These are phyloP conservation scores for Macroventuria anomochaeta DNA, from an alignment of 2,329 filamentous ascomycete species.

Conservation along the genomic window DNA sequence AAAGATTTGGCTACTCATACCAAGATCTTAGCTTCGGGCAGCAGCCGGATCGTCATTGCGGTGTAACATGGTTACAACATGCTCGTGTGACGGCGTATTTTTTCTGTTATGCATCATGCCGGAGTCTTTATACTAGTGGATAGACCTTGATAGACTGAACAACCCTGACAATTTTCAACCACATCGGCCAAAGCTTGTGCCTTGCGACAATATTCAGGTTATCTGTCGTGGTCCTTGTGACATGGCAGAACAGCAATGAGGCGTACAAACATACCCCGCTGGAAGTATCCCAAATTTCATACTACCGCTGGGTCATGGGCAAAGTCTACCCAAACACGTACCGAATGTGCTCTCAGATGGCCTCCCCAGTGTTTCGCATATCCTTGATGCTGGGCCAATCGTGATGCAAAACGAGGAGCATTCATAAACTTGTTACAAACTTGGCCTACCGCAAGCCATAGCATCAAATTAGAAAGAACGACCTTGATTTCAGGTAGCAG, in stretches of 20 bases:
- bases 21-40: not conserved
- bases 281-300: too few species aligned
- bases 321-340: too few species aligned
- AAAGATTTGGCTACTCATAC: not conserved
- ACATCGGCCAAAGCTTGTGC: not conserved
- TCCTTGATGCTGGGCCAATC: too few species aligned
- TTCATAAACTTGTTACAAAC: too few species aligned
- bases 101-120: not conserved
- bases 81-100: not conserved
- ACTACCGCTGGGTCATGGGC: too few species aligned
- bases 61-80: not conserved
- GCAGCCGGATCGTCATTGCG: not conserved
- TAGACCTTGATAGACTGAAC: too few species aligned
- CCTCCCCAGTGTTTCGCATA: too few species aligned
- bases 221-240: not conserved
- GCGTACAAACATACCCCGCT: not conserved
- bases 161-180: not conserved
- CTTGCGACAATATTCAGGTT: not conserved
- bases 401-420: too few species aligned
- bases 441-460: too few species aligned
- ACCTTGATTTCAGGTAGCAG: too few species aligned
- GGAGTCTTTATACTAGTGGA: not conserved
- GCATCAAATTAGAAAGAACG: too few species aligned
- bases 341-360: too few species aligned
- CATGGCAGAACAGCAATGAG: not conserved